phyloP scores from a whole-genome alignment of 352 stramenopile genomes.

The Globisporangium irregulare region DNA sequence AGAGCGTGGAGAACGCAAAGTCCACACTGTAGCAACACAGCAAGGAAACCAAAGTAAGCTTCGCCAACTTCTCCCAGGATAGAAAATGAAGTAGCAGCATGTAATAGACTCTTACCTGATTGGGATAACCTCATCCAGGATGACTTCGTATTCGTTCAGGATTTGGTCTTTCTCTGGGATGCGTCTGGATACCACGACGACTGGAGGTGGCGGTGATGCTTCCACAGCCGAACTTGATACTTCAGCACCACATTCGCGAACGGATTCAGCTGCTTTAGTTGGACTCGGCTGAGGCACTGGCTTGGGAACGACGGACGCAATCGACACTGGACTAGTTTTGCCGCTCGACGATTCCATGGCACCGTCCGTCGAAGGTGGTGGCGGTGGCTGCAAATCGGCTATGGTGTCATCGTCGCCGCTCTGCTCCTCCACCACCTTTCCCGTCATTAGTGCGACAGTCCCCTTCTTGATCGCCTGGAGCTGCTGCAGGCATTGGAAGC shows the following conservation, averaged over 20 bases:
- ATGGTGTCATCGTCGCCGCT: constrained; percentile 4
- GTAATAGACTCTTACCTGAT: constrained; percentile 50
- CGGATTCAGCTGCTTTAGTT: background rate
- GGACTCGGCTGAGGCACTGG: background rate
- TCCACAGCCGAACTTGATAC: constrained; percentile 1
- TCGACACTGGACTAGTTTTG: constrained; percentile 21
- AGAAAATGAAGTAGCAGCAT: background rate
- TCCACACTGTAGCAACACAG: constrained; percentile 40
- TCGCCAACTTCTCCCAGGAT: background rate
- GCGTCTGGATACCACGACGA: background rate
- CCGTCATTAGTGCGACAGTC: constrained; percentile 51
- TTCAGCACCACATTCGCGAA: background rate
- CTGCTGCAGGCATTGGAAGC: constrained; percentile 74
- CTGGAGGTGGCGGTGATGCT: constrained; percentile 11
- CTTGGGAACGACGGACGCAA: constrained; percentile 17
- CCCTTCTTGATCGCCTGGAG: constrained; percentile 74
- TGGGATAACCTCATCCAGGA: constrained; percentile 61
- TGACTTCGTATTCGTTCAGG: constrained; percentile 70
- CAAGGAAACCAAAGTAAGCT: background rate
- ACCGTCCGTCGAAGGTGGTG: constrained; percentile 1
- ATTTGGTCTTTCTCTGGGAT: constrained; percentile 46
- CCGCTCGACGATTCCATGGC: constrained; percentile 6
- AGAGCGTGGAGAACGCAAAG: constrained; percentile 55
- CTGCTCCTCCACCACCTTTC: constrained; percentile 9
- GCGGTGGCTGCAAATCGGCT: background rate